Evolutionary conservation across 2,329 filamentous ascomycete species (phyloP).

Genomic region (Chaetomiaceae sp.): DNA sequence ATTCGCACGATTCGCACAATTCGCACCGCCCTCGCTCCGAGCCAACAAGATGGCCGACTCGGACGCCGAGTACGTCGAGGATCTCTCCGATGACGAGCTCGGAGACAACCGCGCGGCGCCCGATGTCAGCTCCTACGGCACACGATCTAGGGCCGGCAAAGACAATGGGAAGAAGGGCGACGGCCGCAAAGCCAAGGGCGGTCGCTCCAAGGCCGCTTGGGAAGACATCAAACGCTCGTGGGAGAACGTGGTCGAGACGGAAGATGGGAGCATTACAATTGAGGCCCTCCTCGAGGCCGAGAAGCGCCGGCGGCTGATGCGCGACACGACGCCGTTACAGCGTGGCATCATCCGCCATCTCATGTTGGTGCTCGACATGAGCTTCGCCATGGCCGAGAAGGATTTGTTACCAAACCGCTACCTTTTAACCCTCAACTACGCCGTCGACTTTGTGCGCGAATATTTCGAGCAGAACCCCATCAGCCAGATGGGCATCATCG

Average conservation of each 20-base stretch:
- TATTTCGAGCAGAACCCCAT: conserved; percentile 99
- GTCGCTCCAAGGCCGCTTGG: conserved; percentile 52
- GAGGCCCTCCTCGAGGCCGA: conserved; percentile 73
- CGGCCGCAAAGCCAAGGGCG: conserved; percentile 30
- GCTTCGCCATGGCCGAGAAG: conserved; percentile 90
- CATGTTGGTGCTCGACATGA: conserved; percentile 86
- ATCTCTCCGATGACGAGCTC: conserved; percentile 62
- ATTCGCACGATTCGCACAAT: no score
- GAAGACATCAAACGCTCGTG: conserved; percentile 63
- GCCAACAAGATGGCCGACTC: conserved; percentile 59
- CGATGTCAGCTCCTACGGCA: conserved; percentile 29
- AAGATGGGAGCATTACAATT: conserved; percentile 73
- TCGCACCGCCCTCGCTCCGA: no score
- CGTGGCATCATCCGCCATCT: conserved; percentile 97
- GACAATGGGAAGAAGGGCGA: conserved; percentile 25
- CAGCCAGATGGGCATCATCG: conserved; percentile 86
- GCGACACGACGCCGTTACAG: conserved; percentile 92
- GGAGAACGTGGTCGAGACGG: conserved; percentile 73
- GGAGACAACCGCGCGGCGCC: conserved; percentile 42
- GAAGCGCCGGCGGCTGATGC: conserved; percentile 74
- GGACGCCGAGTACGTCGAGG: conserved; percentile 65
- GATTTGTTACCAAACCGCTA: conserved; percentile 87
- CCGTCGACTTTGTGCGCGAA: conserved; percentile 82
- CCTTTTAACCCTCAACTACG: conserved; percentile 74
- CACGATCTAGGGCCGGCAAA: conserved; percentile 26